phyloP scores from a whole-genome alignment of 768 basidiomycete genomes.

The Boletus tylopilopsis region DNA sequence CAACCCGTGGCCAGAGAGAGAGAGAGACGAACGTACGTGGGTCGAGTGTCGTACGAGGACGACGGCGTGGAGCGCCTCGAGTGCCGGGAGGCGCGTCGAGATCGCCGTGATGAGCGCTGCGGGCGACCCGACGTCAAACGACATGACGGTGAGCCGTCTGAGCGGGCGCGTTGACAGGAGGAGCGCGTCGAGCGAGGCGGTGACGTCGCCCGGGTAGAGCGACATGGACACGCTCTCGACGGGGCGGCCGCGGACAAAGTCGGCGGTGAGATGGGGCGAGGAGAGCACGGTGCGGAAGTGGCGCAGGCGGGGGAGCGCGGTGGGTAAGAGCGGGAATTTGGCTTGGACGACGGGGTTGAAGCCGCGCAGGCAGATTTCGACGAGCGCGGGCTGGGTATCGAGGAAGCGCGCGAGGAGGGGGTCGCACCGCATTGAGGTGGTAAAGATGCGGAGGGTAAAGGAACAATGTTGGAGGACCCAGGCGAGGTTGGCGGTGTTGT shows the following conservation, averaged over 20 bases:
- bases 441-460: conserved; percentile 45
- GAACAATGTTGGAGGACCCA: conserved; percentile 48
- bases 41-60: conserved; percentile 48
- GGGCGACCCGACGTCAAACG: conserved; percentile 48
- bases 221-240: conserved; percentile 51
- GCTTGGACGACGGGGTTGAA: conserved; percentile 34
- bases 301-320: conserved; percentile 44
- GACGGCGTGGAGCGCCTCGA: conserved; percentile 63
- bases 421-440: conserved; percentile 56
- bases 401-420: conserved; percentile 47
- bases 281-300: conserved; percentile 54
- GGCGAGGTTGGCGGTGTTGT: conserved; percentile 34
- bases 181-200: conserved; percentile 44
- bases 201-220: conserved; percentile 40
- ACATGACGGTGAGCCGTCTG: conserved; percentile 53
- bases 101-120: conserved; percentile 45
- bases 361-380: conserved; percentile 54
- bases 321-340: conserved; percentile 31
- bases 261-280: conserved; percentile 41
- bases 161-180: conserved; percentile 36
- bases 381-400: conserved; percentile 43
- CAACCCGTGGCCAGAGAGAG: no score
- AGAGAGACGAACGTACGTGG: conserved; percentile 33
- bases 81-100: conserved; percentile 40
- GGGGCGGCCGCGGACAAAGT: conserved; percentile 46